phyloP scores from a whole-genome alignment of 257 asterid genomes.

The Leonotis leonurus region DNA sequence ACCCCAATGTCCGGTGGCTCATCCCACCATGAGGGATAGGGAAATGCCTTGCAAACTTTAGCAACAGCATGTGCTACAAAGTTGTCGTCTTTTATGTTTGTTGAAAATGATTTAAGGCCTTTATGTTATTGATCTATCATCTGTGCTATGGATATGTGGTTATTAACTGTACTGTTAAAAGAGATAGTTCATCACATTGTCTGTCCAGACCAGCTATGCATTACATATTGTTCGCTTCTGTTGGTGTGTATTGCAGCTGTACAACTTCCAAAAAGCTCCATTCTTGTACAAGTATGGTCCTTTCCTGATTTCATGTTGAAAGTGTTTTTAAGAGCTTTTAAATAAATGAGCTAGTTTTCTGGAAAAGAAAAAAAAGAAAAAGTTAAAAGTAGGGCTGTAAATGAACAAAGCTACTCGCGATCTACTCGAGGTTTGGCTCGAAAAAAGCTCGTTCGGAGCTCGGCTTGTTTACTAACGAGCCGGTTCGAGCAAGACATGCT shows the following conservation, averaged over 20 bases:
- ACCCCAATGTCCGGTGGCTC: no score
- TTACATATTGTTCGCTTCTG: neutral
- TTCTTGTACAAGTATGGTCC: neutral
- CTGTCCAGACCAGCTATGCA: neutral
- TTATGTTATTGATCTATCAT: neutral
- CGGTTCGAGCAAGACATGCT: no score
- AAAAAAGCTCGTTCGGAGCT: no score
- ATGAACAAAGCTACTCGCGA: no score
- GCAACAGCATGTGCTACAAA: no score
- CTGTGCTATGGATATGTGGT: no score
- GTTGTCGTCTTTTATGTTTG: neutral
- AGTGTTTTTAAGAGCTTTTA: neutral
- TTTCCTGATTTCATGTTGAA: neutral
- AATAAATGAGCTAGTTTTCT: neutral
- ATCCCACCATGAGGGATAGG: no score
- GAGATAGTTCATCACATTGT: neutral
- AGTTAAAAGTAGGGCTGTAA: neutral
- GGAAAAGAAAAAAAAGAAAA: no score
- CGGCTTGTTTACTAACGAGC: no score
- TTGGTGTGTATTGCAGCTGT: neutral
- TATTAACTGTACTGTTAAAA: no score
- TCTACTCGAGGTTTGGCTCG: no score
- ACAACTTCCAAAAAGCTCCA: neutral
- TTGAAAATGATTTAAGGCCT: neutral
- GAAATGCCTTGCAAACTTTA: no score